These are phyloP conservation scores for Cladophialophora immunda DNA, from an alignment of 2,329 filamentous ascomycete species.

Conservation along the genomic window DNA sequence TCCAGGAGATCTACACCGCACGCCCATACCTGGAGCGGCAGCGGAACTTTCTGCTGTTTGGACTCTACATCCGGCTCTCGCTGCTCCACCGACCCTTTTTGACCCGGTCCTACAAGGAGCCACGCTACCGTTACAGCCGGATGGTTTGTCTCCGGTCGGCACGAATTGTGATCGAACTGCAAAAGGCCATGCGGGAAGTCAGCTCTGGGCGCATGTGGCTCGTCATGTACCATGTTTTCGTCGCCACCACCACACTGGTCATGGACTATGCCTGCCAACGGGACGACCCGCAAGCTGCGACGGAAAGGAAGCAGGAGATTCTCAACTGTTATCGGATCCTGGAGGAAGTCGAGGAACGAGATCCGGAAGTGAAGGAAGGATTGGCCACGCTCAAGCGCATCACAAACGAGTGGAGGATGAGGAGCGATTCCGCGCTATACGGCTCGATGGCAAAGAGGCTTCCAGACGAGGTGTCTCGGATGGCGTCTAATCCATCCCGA, in stretches of 20 bases:
- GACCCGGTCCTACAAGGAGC: slow-evolving; percentile 7
- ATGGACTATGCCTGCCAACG: slow-evolving; percentile 5
- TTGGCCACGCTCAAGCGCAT: slow-evolving; percentile 3
- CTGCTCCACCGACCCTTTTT: slow-evolving; percentile 1
- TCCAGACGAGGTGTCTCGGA: too few relatives aligned
- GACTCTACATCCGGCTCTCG: slow-evolving; percentile 10
- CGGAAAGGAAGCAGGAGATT: neutral
- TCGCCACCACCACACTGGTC: neutral
- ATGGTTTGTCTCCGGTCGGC: slow-evolving; percentile 6
- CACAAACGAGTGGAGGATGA: slow-evolving; percentile 5
- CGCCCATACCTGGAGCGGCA: slow-evolving; percentile 1
- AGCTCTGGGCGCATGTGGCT: slow-evolving; percentile 3
- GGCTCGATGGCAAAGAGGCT: neutral
- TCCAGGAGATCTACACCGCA: slow-evolving; percentile 1
- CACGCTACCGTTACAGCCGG: slow-evolving; percentile 1
- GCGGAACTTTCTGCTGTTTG: slow-evolving; percentile 3
- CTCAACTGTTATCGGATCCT: slow-evolving; percentile 7
- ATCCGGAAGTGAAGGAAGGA: slow-evolving; percentile 1
- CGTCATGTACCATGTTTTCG: slow-evolving; percentile 8
- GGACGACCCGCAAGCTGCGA: neutral
- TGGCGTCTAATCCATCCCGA: too few relatives aligned
- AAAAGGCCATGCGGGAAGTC: neutral
- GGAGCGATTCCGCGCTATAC: neutral
- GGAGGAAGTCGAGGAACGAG: neutral
- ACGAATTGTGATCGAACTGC: neutral